Conservation (phyloP, 192 early-diverging fungal genomes). For the Globomyces pollinis-pini region DNA sequence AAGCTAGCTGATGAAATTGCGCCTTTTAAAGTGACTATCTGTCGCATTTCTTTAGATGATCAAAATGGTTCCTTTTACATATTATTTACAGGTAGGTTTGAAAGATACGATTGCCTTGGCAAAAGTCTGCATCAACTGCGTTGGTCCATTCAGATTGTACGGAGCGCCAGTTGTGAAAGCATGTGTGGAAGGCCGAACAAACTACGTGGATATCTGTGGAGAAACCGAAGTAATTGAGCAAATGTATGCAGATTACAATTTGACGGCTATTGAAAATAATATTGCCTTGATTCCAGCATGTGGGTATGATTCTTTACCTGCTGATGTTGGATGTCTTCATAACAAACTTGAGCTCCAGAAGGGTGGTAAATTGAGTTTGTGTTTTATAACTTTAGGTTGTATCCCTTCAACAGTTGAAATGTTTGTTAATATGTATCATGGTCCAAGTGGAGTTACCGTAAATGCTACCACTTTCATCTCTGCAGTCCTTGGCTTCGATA, state of each 20-base stretch:
- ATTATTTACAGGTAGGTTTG: too few relatives aligned
- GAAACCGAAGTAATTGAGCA: constrained; percentile 62
- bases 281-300: constrained; percentile 57
- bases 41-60: too few relatives aligned
- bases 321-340: constrained; percentile 56
- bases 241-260: constrained; percentile 49
- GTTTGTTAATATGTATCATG: constrained; percentile 43
- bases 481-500: constrained; percentile 25
- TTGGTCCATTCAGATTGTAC: constrained; percentile 60
- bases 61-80: too few relatives aligned
- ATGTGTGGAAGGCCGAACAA: constrained; percentile 42
- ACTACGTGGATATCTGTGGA: constrained; percentile 58
- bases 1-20: background rate
- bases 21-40: too few relatives aligned
- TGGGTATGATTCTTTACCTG: constrained; percentile 58
- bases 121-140: constrained; percentile 45
- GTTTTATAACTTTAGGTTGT: too few relatives aligned
- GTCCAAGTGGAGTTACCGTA: constrained; percentile 36
- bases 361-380: too few relatives aligned
- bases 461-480: constrained; percentile 63
- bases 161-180: constrained; percentile 56
- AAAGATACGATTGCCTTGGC: background rate
- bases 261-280: constrained; percentile 33
- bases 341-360: constrained; percentile 43
- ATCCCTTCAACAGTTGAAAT: constrained; percentile 51